Evolutionary conservation across 2,329 filamentous ascomycete species (phyloP), one percentile per base, ranked within the genome.

Genomic region (Penicillium italicum): DNA sequence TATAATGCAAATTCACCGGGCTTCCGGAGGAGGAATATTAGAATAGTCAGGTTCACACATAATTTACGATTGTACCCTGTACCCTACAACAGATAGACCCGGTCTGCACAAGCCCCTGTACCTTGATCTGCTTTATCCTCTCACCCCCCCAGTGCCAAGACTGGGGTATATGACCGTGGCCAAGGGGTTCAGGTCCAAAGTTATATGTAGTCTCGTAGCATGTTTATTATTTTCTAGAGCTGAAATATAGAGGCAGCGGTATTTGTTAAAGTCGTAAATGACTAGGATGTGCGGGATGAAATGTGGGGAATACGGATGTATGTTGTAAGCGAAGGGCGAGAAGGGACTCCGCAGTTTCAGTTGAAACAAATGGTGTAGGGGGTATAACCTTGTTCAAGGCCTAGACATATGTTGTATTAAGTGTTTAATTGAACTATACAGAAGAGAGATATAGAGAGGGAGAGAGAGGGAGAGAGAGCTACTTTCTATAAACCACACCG

Each of bases 81-180:
- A 31, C n/a, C 7, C 18, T 10, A 9, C n/a, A n/a, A n/a, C n/a
- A n/a, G n/a, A n/a, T 33, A 33, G 18, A 2, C 11, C 31, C 8
- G 2, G 8, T 33, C 18, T 46, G 36, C 28, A 49, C 8, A 18
- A 47, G 16, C 12, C 38, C 37, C n/a, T 37, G 38, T 41, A 41
- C 14, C 31, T 46, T 52, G 26, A 26, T 38, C 26, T 52, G 33
- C 50, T 46, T 52, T 31, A 20, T 40, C 26, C 42, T 33, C 38
- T 28, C 12, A 11, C n/a, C 5, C 16, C 12, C 37, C 30, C 34
- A n/a, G 42, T 20, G 50, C 43, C 28, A 53, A 53, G 34, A 40
- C 50, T 20, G 50, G 44, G 50, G 50, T 49, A 53, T 28, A 9
- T 31, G 9, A 34, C 36, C 50, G 28, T 48, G 44, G 16, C 22